These are phyloP conservation scores for Candolleomyces eurysporus DNA, from an alignment of 768 basidiomycete genomes.

Conservation along the genomic window DNA sequence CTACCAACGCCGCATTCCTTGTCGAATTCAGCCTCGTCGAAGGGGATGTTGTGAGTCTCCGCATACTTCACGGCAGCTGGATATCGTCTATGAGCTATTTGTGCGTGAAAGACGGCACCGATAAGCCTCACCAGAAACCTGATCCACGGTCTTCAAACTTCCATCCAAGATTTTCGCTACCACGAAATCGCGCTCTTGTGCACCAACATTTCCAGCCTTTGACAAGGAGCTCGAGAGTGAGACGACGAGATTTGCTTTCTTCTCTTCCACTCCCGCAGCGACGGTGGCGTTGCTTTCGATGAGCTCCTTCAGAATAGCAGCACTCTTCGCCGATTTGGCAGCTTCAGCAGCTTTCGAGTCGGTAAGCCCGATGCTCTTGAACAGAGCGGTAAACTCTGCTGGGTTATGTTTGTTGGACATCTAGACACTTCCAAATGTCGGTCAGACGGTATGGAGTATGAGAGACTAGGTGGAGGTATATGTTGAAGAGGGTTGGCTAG, in stretches of 20 bases:
- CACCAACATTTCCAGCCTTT: conserved; percentile 51
- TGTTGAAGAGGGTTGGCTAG: too few species aligned
- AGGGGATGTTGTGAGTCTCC: conserved; percentile 55
- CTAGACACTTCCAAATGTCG: not conserved
- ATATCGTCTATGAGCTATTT: not conserved
- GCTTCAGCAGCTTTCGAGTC: conserved; percentile 80
- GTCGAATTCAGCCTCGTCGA: conserved; percentile 72
- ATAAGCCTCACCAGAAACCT: conserved; percentile 70
- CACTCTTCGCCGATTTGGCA: conserved; percentile 76
- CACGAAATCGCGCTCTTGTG: conserved; percentile 58
- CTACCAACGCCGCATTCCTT: conserved; percentile 83
- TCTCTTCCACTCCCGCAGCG: conserved; percentile 64
- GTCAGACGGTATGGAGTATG: too few species aligned
- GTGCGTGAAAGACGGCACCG: not conserved
- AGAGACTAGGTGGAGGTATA: not conserved
- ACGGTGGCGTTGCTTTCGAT: conserved; percentile 55
- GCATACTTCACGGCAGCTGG: conserved; percentile 77
- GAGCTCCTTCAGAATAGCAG: conserved; percentile 64
- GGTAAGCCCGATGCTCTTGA: conserved; percentile 76
- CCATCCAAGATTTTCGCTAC: conserved; percentile 69
- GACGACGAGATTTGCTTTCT: conserved; percentile 68
- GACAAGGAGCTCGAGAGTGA: conserved; percentile 60
- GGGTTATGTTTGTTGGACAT: conserved; percentile 30
- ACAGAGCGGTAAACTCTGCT: conserved; percentile 40
- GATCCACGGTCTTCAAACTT: conserved; percentile 77